A percentile compares a stretch with the other conserved stretches of the same genome.
phyloP scores from a whole-genome alignment of 2,329 filamentous ascomycete species.

The Penicillium sp. region DNA sequence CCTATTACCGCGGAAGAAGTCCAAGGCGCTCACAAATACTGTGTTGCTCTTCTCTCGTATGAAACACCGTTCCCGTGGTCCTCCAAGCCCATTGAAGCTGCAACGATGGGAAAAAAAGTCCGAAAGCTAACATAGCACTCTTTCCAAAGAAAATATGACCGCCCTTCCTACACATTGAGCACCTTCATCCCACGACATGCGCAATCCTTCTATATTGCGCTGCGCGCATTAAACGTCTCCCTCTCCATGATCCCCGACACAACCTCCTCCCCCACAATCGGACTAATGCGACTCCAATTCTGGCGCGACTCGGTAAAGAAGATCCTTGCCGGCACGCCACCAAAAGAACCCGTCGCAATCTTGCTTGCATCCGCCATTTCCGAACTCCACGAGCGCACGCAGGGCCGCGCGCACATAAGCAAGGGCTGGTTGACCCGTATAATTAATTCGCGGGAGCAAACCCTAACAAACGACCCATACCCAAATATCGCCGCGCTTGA shows the following conservation, averaged over 20 bases:
- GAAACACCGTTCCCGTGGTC: background rate
- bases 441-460: slow-evolving; percentile 76
- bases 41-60: slow-evolving; percentile 58
- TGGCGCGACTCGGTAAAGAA: slow-evolving; percentile 83
- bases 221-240: slow-evolving; percentile 91
- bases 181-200: slow-evolving; percentile 76
- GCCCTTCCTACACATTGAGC: slow-evolving; percentile 80
- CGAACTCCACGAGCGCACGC: slow-evolving; percentile 51
- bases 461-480: slow-evolving; percentile 82
- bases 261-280: slow-evolving; percentile 83
- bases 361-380: slow-evolving; percentile 72
- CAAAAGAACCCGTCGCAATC: slow-evolving; percentile 87
- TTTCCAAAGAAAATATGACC: slow-evolving; percentile 71
- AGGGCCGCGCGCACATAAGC: slow-evolving; percentile 53
- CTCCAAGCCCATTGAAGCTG: background rate
- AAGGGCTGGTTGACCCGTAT: slow-evolving; percentile 75
- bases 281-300: slow-evolving; percentile 87
- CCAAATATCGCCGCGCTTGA: slow-evolving; percentile 72
- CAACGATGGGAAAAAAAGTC: background rate
- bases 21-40: slow-evolving; percentile 57
- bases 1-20: slow-evolving; percentile 47
- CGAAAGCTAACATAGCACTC: background rate
- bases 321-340: slow-evolving; percentile 73
- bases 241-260: slow-evolving; percentile 86
- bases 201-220: slow-evolving; percentile 81